Evolutionary conservation across 352 stramenopile genomes (phyloP), one percentile per base, ranked within the genome.

Genomic region (Phytophthora brassicae): DNA sequence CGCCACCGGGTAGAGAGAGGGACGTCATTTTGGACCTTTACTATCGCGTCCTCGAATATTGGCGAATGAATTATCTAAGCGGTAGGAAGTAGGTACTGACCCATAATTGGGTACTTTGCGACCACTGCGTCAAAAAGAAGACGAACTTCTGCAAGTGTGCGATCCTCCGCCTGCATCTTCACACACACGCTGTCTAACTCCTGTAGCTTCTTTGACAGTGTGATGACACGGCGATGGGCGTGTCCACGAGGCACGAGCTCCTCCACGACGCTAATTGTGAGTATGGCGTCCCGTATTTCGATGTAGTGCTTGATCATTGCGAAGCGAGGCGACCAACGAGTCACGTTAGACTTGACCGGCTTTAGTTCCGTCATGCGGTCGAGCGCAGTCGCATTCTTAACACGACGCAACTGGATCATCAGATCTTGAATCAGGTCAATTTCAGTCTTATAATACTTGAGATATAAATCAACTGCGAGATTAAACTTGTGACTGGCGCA

Each of bases 401-500:
- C 28, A 6, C 41, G 53, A 12, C 53, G 53, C n/a, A 60, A 39
- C 53, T 50, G 53, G 36, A 60, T 38, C 35, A 49, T 41, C 20
- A 60, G 7, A 38, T 4, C n/a, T 20, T 60, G 53, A 16, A 60
- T 39, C 36, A 45, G 2, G 3, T 49, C 53, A 11, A 53, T 39
- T 14, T 48, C 19, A 33, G 49, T 45, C 19, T 56, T 29, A 38
- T 44, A 60, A 46, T 44, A 28, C 45, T 44, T 22, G 9, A 60
- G 20, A 46, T 52, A 35, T 12, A 5, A 17, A 46, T 44, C 39
- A 7, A 60, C 38, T 39, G 42, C 50, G 36, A 52, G 47, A 16
- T 39, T 39, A 39, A 39, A 39, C 8, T 13, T 8, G n/a, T 64
- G 46, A 19, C 56, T 64, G 26, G 59, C 16, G 39, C 52, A 68